Evolutionary conservation across 2,329 filamentous ascomycete genomes (phyloP).

Genomic region (Talaromyces atroroseus): DNA sequence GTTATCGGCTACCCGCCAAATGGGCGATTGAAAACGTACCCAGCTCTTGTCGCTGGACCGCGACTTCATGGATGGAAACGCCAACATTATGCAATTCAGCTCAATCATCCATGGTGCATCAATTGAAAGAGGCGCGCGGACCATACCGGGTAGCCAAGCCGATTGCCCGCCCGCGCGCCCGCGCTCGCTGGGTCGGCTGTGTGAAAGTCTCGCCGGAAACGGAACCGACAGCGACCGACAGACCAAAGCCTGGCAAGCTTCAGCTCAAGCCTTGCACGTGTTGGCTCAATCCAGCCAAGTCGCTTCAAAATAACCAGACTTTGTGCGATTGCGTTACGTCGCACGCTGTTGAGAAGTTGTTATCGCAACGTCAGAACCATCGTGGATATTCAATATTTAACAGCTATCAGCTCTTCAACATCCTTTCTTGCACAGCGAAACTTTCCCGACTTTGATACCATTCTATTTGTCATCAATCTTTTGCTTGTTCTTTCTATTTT

Average conservation of each 20-base stretch:
- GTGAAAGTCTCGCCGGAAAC: conserved; percentile 11
- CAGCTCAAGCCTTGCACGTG: conserved; percentile 7
- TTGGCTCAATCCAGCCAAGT: neutral
- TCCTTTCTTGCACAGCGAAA: no score
- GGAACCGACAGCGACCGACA: conserved; percentile 14
- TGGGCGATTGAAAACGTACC: neutral
- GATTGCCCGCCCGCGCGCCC: conserved; percentile 4
- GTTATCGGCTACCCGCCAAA: neutral
- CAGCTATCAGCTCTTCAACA: no score
- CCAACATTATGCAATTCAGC: neutral
- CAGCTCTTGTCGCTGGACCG: neutral
- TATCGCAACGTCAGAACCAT: neutral
- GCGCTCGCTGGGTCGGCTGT: neutral
- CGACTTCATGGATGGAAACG: neutral
- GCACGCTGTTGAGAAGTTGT: neutral
- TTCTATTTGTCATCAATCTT: neutral
- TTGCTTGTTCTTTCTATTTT: neutral
- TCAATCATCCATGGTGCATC: neutral
- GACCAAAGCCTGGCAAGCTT: conserved; percentile 7
- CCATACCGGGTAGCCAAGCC: conserved; percentile 8
- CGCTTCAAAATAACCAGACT: neutral
- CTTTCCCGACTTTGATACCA: neutral
- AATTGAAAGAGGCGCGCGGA: conserved; percentile 4
- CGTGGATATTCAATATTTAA: neutral
- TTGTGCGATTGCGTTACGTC: conserved; percentile 4